Base-by-base conservation (phyloP, 768 basidiomycete species). In the Naganishia vaughanmartiniae region DNA sequence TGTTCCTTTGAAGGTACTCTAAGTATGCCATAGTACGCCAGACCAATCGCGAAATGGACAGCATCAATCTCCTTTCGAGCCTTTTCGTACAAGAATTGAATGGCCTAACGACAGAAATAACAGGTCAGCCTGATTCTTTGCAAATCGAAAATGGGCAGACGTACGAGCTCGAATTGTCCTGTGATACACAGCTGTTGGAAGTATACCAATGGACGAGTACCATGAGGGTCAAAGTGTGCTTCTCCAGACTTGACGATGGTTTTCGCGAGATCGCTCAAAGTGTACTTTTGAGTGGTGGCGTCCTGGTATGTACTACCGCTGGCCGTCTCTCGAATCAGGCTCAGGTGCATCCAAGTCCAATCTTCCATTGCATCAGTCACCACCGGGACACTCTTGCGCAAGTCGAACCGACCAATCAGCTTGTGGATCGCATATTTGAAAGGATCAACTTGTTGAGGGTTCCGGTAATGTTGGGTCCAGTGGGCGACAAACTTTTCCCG, bases 351-450 rank as follows among this genome's bases (percentile, higher is more conserved):
- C 95, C 95, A 99, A 42, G 97, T 84, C 95, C 95, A 99, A 81
- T 99, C 96, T 79, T 97, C 96, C 1, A 92, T 93, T 0, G 93
- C 94, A 12, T 86, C 86, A 0, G 93, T 97, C 5, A 97, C 92
- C 48, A 88, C 87, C 6, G 88, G 86, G 2, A 94, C 88, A 75
- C 87, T 89, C 57, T 93, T 86, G 68, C 90, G 85, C 1, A 92
- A 87, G 74, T 99, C 96, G 65, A 95, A 86, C 75, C 90, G 90
- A 54, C 93, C 95, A 85, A 97, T 90, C 42, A 99, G 84, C 80
- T 96, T 97, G 84, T 96, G 97, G 36, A 99, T 81, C 0, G 93
- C 94, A 66, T 94, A 87, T 79, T 97, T 98, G 86, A 93, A 98
- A 0, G 94, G 94, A 80, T 98, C 96, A 19, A 88, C 88, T 2